These are phyloP conservation scores for Pseudozyma pruni DNA, from an alignment of 1,284 basidiomycete genomes.

Conservation along the genomic window DNA sequence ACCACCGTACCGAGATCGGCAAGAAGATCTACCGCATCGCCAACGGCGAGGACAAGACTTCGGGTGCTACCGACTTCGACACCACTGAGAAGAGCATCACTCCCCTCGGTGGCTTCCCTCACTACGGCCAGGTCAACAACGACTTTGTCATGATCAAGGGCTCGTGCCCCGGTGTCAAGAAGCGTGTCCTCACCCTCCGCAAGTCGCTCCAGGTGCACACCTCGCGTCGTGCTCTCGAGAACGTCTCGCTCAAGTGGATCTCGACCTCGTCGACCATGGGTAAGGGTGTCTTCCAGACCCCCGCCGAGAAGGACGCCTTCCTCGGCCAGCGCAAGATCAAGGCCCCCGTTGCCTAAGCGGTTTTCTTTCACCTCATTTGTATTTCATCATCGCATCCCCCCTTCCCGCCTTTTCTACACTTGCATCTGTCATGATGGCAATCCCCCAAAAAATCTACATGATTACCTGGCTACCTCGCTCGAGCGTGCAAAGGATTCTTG, in stretches of 20 bases:
- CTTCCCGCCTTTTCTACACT: conserved; percentile 16
- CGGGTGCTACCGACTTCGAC: conserved; percentile 81
- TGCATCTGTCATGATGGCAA: conserved; percentile 43
- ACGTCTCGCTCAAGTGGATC: conserved; percentile 98
- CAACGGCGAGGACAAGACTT: conserved; percentile 80
- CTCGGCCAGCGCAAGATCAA: conserved; percentile 73
- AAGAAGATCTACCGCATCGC: conserved; percentile 96
- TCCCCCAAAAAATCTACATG: conserved; percentile 43
- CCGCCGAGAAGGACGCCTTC: conserved; percentile 94
- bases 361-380: conserved; percentile 13
- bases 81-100: conserved; percentile 83
- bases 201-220: conserved; percentile 68
- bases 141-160: conserved; percentile 87
- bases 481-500: no score
- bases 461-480: conserved; percentile 36
- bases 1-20: conserved; percentile 93
- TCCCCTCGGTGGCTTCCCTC: conserved; percentile 98
- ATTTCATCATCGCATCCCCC: conserved; percentile 25
- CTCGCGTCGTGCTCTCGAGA: conserved; percentile 76
- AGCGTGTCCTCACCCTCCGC: conserved; percentile 86
- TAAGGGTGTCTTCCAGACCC: conserved; percentile 95
- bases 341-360: conserved; percentile 46
- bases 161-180: conserved; percentile 92
- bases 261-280: conserved; percentile 90
- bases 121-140: conserved; percentile 98